These are phyloP conservation scores for Chalciporus piperatoides DNA, from an alignment of 1,284 basidiomycete genomes.

Conservation along the genomic window DNA sequence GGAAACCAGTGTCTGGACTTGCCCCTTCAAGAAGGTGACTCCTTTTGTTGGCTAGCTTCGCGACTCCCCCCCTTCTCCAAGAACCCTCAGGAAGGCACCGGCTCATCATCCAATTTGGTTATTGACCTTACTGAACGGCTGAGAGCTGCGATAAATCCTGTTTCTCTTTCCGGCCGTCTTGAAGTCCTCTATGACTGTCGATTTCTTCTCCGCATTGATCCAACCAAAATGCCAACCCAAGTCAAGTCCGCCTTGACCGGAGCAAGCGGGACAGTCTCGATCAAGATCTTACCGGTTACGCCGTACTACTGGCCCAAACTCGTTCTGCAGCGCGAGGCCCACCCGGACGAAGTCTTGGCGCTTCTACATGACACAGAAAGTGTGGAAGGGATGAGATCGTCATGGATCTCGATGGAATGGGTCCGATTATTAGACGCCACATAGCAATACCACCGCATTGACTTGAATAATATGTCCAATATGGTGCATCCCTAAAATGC, in stretches of 20 bases:
- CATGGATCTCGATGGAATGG: constrained; percentile 49
- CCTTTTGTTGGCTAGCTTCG: constrained; percentile 30
- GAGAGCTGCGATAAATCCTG: constrained; percentile 2
- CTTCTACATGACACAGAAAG: constrained; percentile 7
- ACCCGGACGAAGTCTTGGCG: constrained; percentile 26
- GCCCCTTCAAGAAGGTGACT: constrained; percentile 21
- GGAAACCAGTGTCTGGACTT: constrained; percentile 14
- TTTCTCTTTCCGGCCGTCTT: constrained; percentile 18
- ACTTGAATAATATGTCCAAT: neutral
- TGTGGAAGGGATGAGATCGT: constrained; percentile 12
- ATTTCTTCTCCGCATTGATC: constrained; percentile 48
- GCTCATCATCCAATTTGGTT: constrained; percentile 19
- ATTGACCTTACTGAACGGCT: constrained; percentile 40
- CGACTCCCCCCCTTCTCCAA: constrained; percentile 30
- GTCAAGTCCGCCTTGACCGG: constrained; percentile 14
- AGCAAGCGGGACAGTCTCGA: constrained; percentile 18
- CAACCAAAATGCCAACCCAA: constrained; percentile 39
- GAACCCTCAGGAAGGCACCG: constrained; percentile 26
- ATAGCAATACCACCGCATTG: constrained; percentile 20
- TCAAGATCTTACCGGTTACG: constrained; percentile 37
- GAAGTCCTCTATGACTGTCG: constrained; percentile 58
- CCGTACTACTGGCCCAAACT: constrained; percentile 51
- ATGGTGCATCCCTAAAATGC: neutral
- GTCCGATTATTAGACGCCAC: constrained; percentile 43
- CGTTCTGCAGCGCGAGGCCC: constrained; percentile 25